Conservation (phyloP, 306 rosid genomes). For the Pueraria montana region DNA sequence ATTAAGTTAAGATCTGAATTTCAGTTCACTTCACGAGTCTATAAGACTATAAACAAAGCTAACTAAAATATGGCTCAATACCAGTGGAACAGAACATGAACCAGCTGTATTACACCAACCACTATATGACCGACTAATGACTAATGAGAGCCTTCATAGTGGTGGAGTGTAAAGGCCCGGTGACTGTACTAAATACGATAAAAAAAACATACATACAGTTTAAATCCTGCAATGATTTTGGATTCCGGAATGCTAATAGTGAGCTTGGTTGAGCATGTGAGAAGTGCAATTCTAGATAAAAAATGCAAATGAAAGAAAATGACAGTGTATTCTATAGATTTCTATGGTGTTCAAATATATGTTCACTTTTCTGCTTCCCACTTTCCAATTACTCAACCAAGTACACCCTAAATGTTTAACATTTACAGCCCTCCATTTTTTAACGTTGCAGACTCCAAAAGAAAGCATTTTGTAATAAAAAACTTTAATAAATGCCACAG, state of each 20-base stretch:
- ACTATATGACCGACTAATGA: not conserved
- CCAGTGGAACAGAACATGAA: constrained; percentile 23
- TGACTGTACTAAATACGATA: constrained; percentile 17
- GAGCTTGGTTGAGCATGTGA: not conserved
- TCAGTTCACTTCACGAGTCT: not conserved
- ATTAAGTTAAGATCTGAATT: constrained; percentile 15
- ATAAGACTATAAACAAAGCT: not conserved
- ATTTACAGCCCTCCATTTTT: not conserved
- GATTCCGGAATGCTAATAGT: constrained; percentile 28
- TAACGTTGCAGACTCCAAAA: constrained; percentile 6
- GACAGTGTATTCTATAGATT: constrained; percentile 16
- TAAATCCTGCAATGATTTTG: not conserved
- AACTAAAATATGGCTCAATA: constrained; percentile 20
- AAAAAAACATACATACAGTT: not conserved
- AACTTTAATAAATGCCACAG: not conserved
- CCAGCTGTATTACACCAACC: constrained; percentile 15
- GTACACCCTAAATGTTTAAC: not conserved
- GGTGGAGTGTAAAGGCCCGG: constrained; percentile 11
- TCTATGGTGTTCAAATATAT: not conserved
- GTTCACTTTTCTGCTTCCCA: not conserved
- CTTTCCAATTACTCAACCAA: not conserved
- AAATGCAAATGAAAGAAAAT: constrained; percentile 7
- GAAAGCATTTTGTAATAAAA: not conserved
- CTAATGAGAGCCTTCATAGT: not conserved
- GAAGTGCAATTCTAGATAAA: constrained; percentile 14